phyloP scores from a whole-genome alignment of 1,139 yeast species.

The Entelexis paramagnoliae region DNA sequence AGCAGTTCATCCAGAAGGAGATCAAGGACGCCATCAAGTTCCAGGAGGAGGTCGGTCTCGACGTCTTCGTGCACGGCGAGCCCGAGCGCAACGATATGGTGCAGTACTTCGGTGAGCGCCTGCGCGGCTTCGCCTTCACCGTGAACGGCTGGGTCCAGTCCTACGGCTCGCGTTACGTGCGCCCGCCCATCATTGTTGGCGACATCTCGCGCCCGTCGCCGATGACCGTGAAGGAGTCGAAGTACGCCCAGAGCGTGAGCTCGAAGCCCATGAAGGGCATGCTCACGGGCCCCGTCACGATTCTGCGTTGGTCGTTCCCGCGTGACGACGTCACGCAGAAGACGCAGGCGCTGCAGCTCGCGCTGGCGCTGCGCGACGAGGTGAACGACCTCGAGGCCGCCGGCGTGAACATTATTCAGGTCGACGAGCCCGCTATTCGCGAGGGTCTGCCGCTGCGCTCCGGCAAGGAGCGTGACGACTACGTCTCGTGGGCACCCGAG shows the following conservation, averaged over 20 bases:
- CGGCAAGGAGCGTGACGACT: conserved; percentile 91
- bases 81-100: conserved; percentile 99
- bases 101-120: conserved; percentile 98
- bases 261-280: conserved; percentile 97
- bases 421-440: conserved; percentile 99
- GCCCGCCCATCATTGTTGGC: conserved; percentile 99
- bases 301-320: conserved; percentile 99
- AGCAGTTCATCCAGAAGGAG: conserved; percentile 91
- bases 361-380: conserved; percentile 96
- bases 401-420: conserved; percentile 96
- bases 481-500: conserved; percentile 98
- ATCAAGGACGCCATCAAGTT: conserved; percentile 90
- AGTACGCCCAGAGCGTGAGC: conserved; percentile 95
- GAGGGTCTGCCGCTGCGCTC: conserved; percentile 99
- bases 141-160: conserved; percentile 99
- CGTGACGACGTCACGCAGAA: conserved; percentile 94
- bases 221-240: conserved; percentile 98
- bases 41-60: conserved; percentile 98
- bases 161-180: conserved; percentile 98
- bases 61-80: conserved; percentile 98
- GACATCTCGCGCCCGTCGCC: conserved; percentile 97
- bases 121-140: conserved; percentile 96
- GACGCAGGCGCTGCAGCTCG: conserved; percentile 93
- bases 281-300: conserved; percentile 99
- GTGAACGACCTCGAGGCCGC: conserved; percentile 97